Evolutionary conservation across 768 basidiomycete species (phyloP).

Genomic region (Lenzites betulinus): DNA sequence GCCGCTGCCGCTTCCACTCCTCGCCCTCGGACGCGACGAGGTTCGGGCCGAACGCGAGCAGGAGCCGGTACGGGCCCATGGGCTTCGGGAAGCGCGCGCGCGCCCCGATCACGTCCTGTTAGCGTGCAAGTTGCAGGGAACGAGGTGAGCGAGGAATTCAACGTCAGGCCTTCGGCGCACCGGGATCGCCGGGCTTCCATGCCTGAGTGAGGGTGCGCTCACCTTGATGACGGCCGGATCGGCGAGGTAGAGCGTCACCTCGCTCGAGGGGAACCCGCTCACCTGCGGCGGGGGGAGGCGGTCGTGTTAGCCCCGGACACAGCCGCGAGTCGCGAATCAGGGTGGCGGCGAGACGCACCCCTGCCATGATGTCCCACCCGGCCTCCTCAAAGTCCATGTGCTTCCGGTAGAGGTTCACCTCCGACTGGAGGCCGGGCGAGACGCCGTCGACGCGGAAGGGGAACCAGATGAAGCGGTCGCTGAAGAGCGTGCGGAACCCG

Average conservation of each 20-base stretch:
- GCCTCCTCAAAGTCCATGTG: conserved; percentile 24
- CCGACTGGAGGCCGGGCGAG: conserved; percentile 22
- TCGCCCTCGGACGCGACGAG: conserved; percentile 64
- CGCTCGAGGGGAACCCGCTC: background rate
- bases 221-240: conserved; percentile 21
- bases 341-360: too few species aligned
- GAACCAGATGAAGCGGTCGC: conserved; percentile 21
- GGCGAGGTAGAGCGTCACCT: conserved; percentile 17
- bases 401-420: conserved; percentile 21
- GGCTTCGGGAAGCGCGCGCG: conserved; percentile 60
- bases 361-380: conserved; percentile 29
- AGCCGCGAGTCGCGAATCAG: too few species aligned
- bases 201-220: background rate
- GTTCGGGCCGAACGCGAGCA: conserved; percentile 58
- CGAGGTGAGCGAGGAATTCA: too few species aligned
- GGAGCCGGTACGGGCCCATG: conserved; percentile 43
- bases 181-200: background rate
- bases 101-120: conserved; percentile 50
- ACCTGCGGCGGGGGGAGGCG: conserved; percentile 14
- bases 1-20: conserved; percentile 65
- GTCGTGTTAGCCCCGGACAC: too few species aligned
- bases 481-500: conserved; percentile 21
- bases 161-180: too few species aligned
- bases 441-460: conserved; percentile 21
- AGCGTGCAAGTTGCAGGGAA: background rate